Percentiles rank a stretch among this genome's conserved stretches.
Evolutionary conservation across 257 asterid genomes (phyloP).

Genomic region (Nicotiana sylvestris): DNA sequence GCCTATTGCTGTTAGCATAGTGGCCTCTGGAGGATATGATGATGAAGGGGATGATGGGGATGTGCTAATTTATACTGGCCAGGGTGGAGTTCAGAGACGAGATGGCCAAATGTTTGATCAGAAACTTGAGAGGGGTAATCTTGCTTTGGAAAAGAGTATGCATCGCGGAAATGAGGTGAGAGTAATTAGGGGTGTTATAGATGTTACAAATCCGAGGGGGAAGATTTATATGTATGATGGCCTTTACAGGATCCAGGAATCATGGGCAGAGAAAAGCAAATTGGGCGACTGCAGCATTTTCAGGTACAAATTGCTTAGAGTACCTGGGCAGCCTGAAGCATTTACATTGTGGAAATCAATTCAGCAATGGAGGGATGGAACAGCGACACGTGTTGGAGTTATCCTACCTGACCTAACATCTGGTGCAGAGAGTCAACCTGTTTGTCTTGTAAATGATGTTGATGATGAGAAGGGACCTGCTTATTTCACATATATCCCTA

Average conservation of each 20-base stretch:
- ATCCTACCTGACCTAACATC: slow-evolving; percentile 79
- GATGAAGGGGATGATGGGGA: slow-evolving; percentile 72
- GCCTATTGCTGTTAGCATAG: slow-evolving; percentile 90
- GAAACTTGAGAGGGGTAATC: slow-evolving; percentile 66
- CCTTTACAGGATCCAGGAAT: slow-evolving; percentile 66
- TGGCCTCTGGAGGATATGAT: slow-evolving; percentile 88
- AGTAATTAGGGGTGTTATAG: slow-evolving; percentile 61
- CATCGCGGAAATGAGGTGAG: slow-evolving; percentile 43
- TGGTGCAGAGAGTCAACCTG: slow-evolving; percentile 74
- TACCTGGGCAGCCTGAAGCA: slow-evolving; percentile 82
- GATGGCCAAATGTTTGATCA: slow-evolving; percentile 81
- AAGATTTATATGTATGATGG: slow-evolving; percentile 89
- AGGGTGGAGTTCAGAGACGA: slow-evolving; percentile 75
- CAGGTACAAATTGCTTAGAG: slow-evolving; percentile 73
- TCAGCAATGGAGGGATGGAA: slow-evolving; percentile 85
- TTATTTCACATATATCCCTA: slow-evolving; percentile 67
- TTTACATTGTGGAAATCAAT: slow-evolving; percentile 78
- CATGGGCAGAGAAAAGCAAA: slow-evolving; percentile 75
- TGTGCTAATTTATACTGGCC: slow-evolving; percentile 73
- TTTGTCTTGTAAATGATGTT: slow-evolving; percentile 77
- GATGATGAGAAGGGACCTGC: slow-evolving; percentile 89
- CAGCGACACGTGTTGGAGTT: slow-evolving; percentile 49
- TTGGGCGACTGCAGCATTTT: slow-evolving; percentile 66
- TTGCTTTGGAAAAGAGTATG: slow-evolving; percentile 44
- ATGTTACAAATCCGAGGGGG: slow-evolving; percentile 28